Evolutionary conservation across 257 asterid genomes (phyloP).

Genomic region (Salvia hispanica): DNA sequence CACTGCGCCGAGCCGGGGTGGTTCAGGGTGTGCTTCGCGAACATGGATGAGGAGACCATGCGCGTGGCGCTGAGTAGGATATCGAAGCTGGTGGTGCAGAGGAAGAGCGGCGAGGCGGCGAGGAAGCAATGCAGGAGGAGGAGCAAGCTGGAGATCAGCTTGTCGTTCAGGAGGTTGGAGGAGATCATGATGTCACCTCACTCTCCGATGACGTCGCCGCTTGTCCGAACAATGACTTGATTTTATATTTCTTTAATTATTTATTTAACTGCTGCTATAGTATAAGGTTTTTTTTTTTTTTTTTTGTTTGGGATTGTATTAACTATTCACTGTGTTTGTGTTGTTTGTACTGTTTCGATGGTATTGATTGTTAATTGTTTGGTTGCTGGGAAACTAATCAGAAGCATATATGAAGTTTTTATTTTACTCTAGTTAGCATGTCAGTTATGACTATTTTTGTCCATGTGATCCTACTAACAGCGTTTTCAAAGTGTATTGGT

Average conservation of each 20-base stretch:
- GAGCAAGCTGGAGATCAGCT: slow-evolving; percentile 63
- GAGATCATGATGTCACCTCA: slow-evolving; percentile 69
- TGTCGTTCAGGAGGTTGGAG: slow-evolving; percentile 67
- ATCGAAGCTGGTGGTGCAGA: slow-evolving; percentile 47
- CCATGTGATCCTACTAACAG: too few species aligned
- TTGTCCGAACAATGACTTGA: slow-evolving; percentile 63
- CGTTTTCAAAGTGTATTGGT: background rate
- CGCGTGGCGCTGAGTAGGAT: slow-evolving; percentile 57
- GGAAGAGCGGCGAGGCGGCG: slow-evolving; percentile 30
- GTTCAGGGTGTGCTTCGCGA: slow-evolving; percentile 85
- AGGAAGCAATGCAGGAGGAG: slow-evolving; percentile 57
- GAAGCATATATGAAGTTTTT: background rate
- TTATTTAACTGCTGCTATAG: background rate
- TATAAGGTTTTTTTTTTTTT: background rate
- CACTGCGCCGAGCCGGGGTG: slow-evolving; percentile 86
- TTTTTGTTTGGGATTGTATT: background rate
- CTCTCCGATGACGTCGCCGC: slow-evolving; percentile 83
- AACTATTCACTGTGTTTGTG: background rate
- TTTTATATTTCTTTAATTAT: background rate
- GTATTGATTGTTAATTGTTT: background rate
- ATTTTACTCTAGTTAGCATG: background rate
- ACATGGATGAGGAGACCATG: slow-evolving; percentile 71
- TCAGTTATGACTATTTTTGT: background rate
- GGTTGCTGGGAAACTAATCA: background rate
- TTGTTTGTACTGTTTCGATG: slow-evolving; percentile 4